A percentile compares a stretch with the other conserved stretches of the same genome.
Conservation (phyloP, 129 eudicot genomes). For the Lactuca sativa region DNA sequence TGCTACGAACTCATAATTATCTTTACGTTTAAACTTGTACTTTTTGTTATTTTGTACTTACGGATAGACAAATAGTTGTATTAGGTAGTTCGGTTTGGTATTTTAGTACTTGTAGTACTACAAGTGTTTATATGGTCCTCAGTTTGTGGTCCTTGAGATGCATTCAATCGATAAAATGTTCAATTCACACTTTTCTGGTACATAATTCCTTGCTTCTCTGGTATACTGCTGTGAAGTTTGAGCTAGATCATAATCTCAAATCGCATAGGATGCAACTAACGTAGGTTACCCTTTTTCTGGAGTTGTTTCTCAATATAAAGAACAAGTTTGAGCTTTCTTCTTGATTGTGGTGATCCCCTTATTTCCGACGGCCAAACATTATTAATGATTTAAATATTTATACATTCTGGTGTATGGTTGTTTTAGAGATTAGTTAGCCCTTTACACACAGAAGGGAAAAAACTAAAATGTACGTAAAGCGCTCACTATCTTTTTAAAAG, state of each 20-base stretch:
- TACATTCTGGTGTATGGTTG: no score
- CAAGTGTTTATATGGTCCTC: neutral
- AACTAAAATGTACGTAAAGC: neutral
- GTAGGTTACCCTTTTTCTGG: no score
- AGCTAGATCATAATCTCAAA: neutral
- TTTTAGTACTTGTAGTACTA: slow-evolving; percentile 19
- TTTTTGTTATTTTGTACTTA: slow-evolving; percentile 16
- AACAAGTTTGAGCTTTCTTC: neutral
- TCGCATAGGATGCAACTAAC: neutral
- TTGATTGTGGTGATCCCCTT: slow-evolving; percentile 6
- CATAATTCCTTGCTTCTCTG: neutral
- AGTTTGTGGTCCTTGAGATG: neutral
- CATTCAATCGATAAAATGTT: neutral
- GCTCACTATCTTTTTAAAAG: neutral
- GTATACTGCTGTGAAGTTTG: neutral
- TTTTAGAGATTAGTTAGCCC: no score
- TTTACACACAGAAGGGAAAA: no score
- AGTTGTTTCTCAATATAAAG: slow-evolving; percentile 2
- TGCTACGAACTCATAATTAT: neutral
- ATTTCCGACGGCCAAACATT: neutral
- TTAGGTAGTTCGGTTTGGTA: slow-evolving; percentile 19
- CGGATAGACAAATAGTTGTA: neutral
- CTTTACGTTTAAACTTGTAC: slow-evolving; percentile 19
- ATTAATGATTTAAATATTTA: no score
- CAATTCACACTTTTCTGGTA: neutral